Conservation (phyloP, 2,329 filamentous ascomycete genomes). For the Microsporum audouinii region DNA sequence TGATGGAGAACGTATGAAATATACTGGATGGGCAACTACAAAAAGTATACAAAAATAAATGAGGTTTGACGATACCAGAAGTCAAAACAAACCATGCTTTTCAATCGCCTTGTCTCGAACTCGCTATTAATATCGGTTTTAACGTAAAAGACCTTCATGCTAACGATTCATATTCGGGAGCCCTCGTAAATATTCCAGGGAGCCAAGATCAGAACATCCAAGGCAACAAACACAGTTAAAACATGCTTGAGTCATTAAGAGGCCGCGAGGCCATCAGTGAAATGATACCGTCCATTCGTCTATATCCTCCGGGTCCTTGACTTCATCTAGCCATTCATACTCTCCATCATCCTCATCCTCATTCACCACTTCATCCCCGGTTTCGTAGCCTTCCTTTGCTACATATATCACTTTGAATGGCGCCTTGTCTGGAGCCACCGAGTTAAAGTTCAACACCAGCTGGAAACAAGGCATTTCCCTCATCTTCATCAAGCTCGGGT, state of each 20-base stretch:
- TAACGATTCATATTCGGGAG: too few relatives aligned
- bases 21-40: conserved; percentile 7
- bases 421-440: not conserved
- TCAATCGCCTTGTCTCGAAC: not conserved
- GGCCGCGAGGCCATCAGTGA: too few relatives aligned
- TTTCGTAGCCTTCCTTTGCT: too few relatives aligned
- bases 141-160: not conserved
- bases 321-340: too few relatives aligned
- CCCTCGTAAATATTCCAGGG: too few relatives aligned
- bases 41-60: conserved; percentile 7
- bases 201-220: too few relatives aligned
- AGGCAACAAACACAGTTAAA: too few relatives aligned
- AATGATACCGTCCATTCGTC: too few relatives aligned
- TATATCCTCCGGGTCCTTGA: too few relatives aligned
- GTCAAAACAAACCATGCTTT: not conserved
- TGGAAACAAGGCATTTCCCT: not conserved
- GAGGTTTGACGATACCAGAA: not conserved
- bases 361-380: too few relatives aligned
- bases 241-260: too few relatives aligned
- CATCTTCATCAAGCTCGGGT: not conserved
- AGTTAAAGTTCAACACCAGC: not conserved
- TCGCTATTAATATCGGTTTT: not conserved
- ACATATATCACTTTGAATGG: not conserved
- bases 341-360: not conserved
- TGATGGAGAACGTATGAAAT: conserved; percentile 5